Conservation (phyloP, 345 rosid species). For the Microthlaspi erraticum region DNA sequence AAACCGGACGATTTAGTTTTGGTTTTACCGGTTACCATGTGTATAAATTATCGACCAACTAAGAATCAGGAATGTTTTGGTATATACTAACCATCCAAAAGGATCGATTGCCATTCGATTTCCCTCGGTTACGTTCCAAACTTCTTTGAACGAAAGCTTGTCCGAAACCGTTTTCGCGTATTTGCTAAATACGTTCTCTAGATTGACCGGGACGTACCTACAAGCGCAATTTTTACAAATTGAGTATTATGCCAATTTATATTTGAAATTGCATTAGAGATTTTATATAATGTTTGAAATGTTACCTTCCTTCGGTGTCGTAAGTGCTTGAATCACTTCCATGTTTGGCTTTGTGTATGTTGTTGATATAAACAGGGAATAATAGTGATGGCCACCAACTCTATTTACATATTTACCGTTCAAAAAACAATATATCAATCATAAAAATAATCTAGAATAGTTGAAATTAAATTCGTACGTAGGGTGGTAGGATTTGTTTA, state of each 20-base stretch:
- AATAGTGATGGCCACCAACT: slow-evolving; percentile 77
- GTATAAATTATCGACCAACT: slow-evolving; percentile 7
- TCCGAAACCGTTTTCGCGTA: slow-evolving; percentile 58
- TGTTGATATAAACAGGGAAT: slow-evolving; percentile 67
- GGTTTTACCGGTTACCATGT: neutral
- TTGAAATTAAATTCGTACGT: no score
- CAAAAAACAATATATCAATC: neutral
- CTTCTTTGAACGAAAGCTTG: slow-evolving; percentile 58
- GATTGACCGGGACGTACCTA: slow-evolving; percentile 67
- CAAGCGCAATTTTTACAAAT: neutral
- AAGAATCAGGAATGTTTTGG: slow-evolving; percentile 1
- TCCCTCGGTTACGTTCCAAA: slow-evolving; percentile 77
- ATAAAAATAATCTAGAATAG: neutral
- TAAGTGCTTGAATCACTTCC: slow-evolving; percentile 75
- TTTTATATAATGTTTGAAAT: slow-evolving; percentile 1
- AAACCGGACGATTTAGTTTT: neutral
- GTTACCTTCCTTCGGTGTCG: slow-evolving; percentile 88
- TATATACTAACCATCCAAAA: slow-evolving; percentile 71
- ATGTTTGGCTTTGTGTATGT: slow-evolving; percentile 79
- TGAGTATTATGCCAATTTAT: neutral
- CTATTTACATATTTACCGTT: slow-evolving; percentile 36
- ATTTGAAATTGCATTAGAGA: neutral
- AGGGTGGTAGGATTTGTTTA: slow-evolving; percentile 1
- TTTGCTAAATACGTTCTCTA: slow-evolving; percentile 79
- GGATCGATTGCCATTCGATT: slow-evolving; percentile 59